Evolutionary conservation across 2,329 filamentous ascomycete genomes (phyloP).

Genomic region (Paraphoma chrysanthemicola): DNA sequence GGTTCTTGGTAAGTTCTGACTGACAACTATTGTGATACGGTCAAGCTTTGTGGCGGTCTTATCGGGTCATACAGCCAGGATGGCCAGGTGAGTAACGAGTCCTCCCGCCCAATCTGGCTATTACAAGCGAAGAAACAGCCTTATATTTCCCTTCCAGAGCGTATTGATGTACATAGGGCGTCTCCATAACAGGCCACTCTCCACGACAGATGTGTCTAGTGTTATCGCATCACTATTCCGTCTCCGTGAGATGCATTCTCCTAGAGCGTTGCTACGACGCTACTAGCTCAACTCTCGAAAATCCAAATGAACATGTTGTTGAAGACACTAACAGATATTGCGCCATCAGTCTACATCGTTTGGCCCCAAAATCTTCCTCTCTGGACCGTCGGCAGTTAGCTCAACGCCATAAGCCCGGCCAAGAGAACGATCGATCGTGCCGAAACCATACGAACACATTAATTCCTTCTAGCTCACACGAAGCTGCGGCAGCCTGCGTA

Average conservation of each 20-base stretch:
- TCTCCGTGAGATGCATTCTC: too few relatives aligned
- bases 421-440: not conserved
- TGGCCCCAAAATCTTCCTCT: not conserved
- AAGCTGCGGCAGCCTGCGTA: constrained; percentile 4
- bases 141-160: not conserved
- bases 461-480: not conserved
- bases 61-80: constrained; percentile 16
- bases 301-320: too few relatives aligned
- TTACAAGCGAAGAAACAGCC: not conserved
- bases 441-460: not conserved
- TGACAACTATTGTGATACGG: constrained; percentile 29
- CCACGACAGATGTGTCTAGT: not conserved
- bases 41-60: constrained; percentile 47
- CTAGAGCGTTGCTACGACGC: too few relatives aligned
- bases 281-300: too few relatives aligned
- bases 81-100: constrained; percentile 8
- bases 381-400: not conserved
- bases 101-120: not conserved
- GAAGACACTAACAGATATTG: not conserved
- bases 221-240: too few relatives aligned
- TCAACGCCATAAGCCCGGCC: not conserved
- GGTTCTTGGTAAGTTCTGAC: constrained; percentile 17
- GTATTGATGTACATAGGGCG: not conserved
- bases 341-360: not conserved
- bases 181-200: not conserved